Percentiles rank a stretch among this genome's conserved stretches.
Evolutionary conservation across 1,284 basidiomycete genomes (phyloP).

Genomic region (Phylloboletellus chloephorus): DNA sequence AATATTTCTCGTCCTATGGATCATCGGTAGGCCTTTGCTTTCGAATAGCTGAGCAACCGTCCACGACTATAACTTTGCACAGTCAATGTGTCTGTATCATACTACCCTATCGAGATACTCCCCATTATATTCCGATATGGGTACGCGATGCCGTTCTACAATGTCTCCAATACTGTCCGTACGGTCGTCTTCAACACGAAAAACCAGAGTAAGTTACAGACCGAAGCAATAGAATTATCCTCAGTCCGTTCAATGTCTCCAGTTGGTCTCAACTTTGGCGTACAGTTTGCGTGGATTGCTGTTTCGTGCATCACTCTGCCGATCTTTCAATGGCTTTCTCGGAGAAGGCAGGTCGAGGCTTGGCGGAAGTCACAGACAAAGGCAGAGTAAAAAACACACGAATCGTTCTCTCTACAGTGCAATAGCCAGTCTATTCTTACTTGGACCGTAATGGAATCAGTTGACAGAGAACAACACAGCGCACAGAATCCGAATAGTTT

Average conservation of each 20-base stretch:
- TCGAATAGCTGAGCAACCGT: neutral
- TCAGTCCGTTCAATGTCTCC: conserved; percentile 8
- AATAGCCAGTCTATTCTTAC: neutral
- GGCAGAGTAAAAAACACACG: neutral
- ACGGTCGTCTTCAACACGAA: conserved; percentile 66
- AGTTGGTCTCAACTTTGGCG: conserved; percentile 58
- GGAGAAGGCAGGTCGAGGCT: conserved; percentile 28
- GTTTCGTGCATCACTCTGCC: conserved; percentile 49
- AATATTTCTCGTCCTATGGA: conserved; percentile 61
- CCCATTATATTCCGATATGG: conserved; percentile 62
- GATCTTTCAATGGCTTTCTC: conserved; percentile 40
- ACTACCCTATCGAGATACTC: conserved; percentile 63
- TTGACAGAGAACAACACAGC: no score
- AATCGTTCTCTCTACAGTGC: neutral
- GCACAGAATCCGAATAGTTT: no score
- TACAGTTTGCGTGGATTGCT: conserved; percentile 51
- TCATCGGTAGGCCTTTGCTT: conserved; percentile 46
- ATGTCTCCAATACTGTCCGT: conserved; percentile 54
- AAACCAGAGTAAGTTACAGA: conserved; percentile 45
- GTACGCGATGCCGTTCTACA: conserved; percentile 70
- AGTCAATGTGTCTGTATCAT: conserved; percentile 66
- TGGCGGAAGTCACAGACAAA: conserved; percentile 21
- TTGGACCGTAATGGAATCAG: no score
- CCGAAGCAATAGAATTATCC: neutral
- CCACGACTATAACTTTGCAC: conserved; percentile 1